phyloP scores from a whole-genome alignment of 2,329 filamentous ascomycete species.

The Ceratocystis cacaofunesta region DNA sequence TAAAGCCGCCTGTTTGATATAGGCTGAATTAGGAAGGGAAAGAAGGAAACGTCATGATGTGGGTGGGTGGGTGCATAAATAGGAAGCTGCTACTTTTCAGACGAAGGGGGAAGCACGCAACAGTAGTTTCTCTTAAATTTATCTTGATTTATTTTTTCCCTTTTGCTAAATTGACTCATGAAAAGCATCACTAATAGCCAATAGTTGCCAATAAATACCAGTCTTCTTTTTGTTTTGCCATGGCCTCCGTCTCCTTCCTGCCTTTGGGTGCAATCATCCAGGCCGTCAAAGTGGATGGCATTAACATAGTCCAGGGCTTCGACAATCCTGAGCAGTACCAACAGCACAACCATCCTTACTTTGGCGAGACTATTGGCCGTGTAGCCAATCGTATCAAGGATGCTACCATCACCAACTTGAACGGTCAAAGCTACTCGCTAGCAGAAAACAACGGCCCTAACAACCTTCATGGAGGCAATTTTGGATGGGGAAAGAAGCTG shows the following conservation, averaged over 20 bases:
- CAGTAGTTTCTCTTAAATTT: no score
- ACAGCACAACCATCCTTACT: slow-evolving; percentile 61
- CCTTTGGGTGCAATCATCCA: slow-evolving; percentile 69
- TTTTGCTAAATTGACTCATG: no score
- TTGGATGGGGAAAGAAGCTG: slow-evolving; percentile 68
- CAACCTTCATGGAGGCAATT: slow-evolving; percentile 54
- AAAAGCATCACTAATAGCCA: no score
- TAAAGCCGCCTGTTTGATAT: neutral
- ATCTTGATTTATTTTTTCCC: no score
- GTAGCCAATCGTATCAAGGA: slow-evolving; percentile 65
- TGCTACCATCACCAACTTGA: slow-evolving; percentile 57
- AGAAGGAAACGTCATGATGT: neutral
- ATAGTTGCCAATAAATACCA: no score
- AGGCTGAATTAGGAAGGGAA: neutral
- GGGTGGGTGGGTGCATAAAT: neutral
- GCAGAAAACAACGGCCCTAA: slow-evolving; percentile 65
- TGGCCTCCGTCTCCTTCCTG: slow-evolving; percentile 47
- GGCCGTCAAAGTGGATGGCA: slow-evolving; percentile 58
- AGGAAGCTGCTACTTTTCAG: neutral
- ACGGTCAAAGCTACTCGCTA: slow-evolving; percentile 53
- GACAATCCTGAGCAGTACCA: slow-evolving; percentile 60
- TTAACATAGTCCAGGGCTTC: slow-evolving; percentile 84
- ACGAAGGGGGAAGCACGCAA: no score
- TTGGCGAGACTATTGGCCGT: slow-evolving; percentile 85
- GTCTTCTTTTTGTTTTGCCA: neutral